These are phyloP conservation scores for Venustampulla echinocandica DNA, from an alignment of 495 filamentous ascomycete genomes.

Conservation along the genomic window DNA sequence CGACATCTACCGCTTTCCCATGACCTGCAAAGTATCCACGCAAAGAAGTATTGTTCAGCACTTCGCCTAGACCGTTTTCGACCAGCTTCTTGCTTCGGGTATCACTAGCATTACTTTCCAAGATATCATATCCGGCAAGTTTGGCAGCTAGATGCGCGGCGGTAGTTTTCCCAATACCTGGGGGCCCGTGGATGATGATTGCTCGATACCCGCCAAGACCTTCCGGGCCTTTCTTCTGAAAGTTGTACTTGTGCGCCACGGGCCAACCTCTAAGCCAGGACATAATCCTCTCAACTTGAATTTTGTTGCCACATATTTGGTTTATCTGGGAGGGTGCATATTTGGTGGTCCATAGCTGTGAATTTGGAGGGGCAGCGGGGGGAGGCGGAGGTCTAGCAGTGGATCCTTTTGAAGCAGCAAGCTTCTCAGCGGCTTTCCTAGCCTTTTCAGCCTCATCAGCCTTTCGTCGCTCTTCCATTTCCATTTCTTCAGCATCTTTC, in stretches of 20 bases:
- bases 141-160: constrained; percentile 91
- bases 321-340: constrained; percentile 77
- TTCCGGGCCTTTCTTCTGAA: constrained; percentile 72
- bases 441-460: constrained; percentile 40
- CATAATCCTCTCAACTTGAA: constrained; percentile 78
- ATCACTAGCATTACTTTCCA: constrained; percentile 95
- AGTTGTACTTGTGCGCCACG: constrained; percentile 59
- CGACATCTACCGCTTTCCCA: constrained; percentile 65
- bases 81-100: constrained; percentile 96
- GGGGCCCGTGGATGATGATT: constrained; percentile 88
- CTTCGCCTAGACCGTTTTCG: constrained; percentile 74
- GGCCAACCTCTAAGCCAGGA: constrained; percentile 79
- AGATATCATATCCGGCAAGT: constrained; percentile 83
- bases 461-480: constrained; percentile 51
- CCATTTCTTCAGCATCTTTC: constrained; percentile 74
- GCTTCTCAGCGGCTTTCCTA: constrained; percentile 39
- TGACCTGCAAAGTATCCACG: constrained; percentile 86
- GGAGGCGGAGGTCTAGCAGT: constrained; percentile 21
- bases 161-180: constrained; percentile 96
- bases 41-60: constrained; percentile 87
- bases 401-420: constrained; percentile 24
- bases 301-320: constrained; percentile 96
- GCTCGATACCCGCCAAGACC: constrained; percentile 70
- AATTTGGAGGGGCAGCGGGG: constrained; percentile 26
- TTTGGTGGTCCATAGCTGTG: constrained; percentile 87